A percentile compares a stretch with the other conserved stretches of the same genome.
Evolutionary conservation across 225 moss, liverwort and hornwort species (phyloP).

Genomic region (Straminergon stramineum): DNA sequence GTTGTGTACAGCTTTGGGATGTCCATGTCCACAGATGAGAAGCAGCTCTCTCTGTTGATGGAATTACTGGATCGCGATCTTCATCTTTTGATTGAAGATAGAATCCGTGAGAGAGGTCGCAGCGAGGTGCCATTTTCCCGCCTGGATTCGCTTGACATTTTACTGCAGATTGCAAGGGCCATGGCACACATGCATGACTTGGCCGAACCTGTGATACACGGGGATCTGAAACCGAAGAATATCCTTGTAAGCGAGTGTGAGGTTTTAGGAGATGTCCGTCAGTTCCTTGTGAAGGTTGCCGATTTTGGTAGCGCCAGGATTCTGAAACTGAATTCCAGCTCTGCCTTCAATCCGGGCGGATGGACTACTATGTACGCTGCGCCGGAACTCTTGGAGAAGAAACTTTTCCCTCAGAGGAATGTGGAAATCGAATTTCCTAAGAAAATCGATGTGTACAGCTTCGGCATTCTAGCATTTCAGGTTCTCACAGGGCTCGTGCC

Average conservation of each 20-base stretch:
- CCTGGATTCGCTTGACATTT: not conserved
- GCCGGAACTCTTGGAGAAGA: conserved; percentile 2
- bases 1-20: not conserved
- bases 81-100: not conserved
- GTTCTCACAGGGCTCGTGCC: not conserved
- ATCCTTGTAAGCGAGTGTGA: conserved; percentile 1
- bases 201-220: conserved; percentile 4
- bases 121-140: not conserved
- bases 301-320: conserved; percentile 10
- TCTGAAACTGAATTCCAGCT: not conserved
- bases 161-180: conserved; percentile 14
- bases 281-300: conserved; percentile 16
- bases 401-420: not conserved
- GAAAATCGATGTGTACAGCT: conserved; percentile 8
- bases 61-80: not conserved
- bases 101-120: not conserved
- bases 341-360: not conserved
- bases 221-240: conserved; percentile 5
- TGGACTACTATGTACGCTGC: not conserved
- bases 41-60: not conserved
- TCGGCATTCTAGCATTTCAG: not conserved
- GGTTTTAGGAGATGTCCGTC: not conserved
- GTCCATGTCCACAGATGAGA: not conserved
- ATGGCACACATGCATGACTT: conserved; percentile 4
- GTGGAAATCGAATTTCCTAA: not conserved